A percentile compares a stretch with the other conserved stretches of the same genome.
These are phyloP conservation scores for Aureobasidium mangrovei DNA, from an alignment of 2,329 filamentous ascomycete species.

Conservation along the genomic window DNA sequence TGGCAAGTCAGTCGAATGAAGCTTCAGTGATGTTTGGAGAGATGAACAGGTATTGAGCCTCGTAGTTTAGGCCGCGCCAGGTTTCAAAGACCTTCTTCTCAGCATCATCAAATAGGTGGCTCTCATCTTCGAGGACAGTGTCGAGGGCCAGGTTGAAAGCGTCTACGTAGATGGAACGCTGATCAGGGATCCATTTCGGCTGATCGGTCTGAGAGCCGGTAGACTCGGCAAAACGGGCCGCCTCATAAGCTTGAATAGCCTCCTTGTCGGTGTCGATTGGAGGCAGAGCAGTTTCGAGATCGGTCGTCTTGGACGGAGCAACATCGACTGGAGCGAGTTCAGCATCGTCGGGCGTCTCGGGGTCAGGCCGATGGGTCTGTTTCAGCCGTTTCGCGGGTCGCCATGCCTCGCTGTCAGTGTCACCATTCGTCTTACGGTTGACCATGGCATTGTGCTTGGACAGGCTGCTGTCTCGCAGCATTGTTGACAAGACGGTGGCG, in stretches of 20 bases:
- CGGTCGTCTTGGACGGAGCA: slow-evolving; percentile 39
- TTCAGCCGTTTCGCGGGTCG: slow-evolving; percentile 36
- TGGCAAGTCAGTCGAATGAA: not conserved
- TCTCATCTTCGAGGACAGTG: slow-evolving; percentile 81
- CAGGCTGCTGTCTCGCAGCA: slow-evolving; percentile 32
- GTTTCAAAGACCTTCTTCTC: slow-evolving; percentile 68
- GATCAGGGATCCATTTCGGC: slow-evolving; percentile 61
- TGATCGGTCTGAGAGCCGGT: slow-evolving; percentile 29
- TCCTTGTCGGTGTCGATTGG: slow-evolving; percentile 56
- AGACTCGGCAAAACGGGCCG: slow-evolving; percentile 36
- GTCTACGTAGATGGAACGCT: slow-evolving; percentile 90
- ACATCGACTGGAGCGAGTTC: slow-evolving; percentile 21
- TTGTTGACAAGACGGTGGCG: slow-evolving; percentile 1
- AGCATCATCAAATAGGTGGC: slow-evolving; percentile 72
- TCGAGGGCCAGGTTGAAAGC: slow-evolving; percentile 90
- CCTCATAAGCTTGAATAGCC: slow-evolving; percentile 73
- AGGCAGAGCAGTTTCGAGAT: slow-evolving; percentile 64
- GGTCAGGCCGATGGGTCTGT: slow-evolving; percentile 21
- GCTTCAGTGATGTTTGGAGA: not conserved
- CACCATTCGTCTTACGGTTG: slow-evolving; percentile 37
- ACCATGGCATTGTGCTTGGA: slow-evolving; percentile 42
- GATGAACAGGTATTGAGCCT: slow-evolving; percentile 79
- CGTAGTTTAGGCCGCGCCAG: slow-evolving; percentile 69
- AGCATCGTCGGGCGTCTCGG: slow-evolving; percentile 14
- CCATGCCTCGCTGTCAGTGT: slow-evolving; percentile 26